Evolutionary conservation across 2,329 filamentous ascomycete species (phyloP).

Genomic region (Hypomyces perniciosus): DNA sequence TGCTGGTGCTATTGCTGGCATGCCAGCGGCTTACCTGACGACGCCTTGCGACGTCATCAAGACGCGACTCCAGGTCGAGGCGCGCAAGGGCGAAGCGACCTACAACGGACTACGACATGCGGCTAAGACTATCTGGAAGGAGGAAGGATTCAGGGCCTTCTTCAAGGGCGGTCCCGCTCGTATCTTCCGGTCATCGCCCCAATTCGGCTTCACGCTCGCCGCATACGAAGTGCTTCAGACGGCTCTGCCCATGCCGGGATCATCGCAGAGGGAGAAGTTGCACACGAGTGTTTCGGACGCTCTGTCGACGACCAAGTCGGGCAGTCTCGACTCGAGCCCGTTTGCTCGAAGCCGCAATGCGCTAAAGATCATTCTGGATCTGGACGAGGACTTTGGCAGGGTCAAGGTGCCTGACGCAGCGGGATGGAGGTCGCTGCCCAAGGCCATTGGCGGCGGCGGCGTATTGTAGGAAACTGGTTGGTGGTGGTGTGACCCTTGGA

Average conservation of each 20-base stretch:
- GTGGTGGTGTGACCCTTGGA: conserved; percentile 4
- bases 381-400: conserved; percentile 88
- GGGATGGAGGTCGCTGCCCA: conserved; percentile 48
- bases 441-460: conserved; percentile 39
- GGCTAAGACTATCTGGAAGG: conserved; percentile 73
- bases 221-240: conserved; percentile 89
- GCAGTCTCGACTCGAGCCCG: conserved; percentile 38
- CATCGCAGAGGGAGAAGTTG: conserved; percentile 44
- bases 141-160: conserved; percentile 94
- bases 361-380: conserved; percentile 88
- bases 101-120: conserved; percentile 87
- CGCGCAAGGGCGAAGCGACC: conserved; percentile 83
- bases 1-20: conserved; percentile 88
- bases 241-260: conserved; percentile 66
- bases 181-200: conserved; percentile 89
- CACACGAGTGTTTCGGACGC: conserved; percentile 58
- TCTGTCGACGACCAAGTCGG: conserved; percentile 37
- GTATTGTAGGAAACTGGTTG: not conserved
- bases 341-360: conserved; percentile 72
- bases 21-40: conserved; percentile 89
- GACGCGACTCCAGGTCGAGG: conserved; percentile 94
- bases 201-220: conserved; percentile 96
- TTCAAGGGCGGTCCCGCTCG: conserved; percentile 97
- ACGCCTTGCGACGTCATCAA: conserved; percentile 99
- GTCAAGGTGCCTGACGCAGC: conserved; percentile 53